Base-by-base conservation (phyloP, 768 basidiomycete genomes). In the Tricholoma sp. region DNA sequence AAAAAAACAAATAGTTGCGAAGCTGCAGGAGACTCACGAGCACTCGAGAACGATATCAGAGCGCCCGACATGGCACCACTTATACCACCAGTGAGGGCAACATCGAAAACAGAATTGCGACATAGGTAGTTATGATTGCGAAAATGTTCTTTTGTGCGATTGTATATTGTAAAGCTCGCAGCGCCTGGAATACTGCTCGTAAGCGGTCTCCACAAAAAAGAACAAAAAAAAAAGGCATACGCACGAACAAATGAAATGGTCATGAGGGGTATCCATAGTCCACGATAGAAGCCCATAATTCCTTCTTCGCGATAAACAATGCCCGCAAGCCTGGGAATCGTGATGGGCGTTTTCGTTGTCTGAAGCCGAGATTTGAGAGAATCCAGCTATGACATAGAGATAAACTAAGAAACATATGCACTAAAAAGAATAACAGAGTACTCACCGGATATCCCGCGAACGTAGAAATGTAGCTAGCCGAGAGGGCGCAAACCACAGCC, bases 191-290 rank as follows among this genome's bases (percentile, higher is more conserved):
- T 18, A 37, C 57, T 37, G 41, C 59, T 45, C 21, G 29, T 32
- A 59, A 52, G 52, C 54, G 51, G 39, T 21, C 29, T 56, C 52
- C 19, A 50, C 11, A 22, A 31, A 31, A 18, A 21, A 59, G 34
- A n/a, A n/a, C n/a, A n/a, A n/a, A n/a, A n/a, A n/a, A n/a, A n/a
- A n/a, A n/a, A n/a, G n/a, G n/a, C n/a, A 52, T 18, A 51, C 91
- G 74, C 70, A 86, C 96, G 92, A 71, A 98, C 94, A 69, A 96
- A 93, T 5, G 94, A 94, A 64, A 98, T 98, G 8, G 94, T 96
- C 72, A 94, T 79, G 55, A 98, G 82, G 49, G 96, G 95, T 64
- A 98, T 90, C 84, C 90, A 91, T 52, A 94, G 67, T 57, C 92
- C 92, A 56, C 94, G 82, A 71, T 91, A 96, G 73, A 94, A 98